These are phyloP conservation scores for Persicaria tinctoria DNA, from an alignment of 148 eudicot species.

Conservation along the genomic window DNA sequence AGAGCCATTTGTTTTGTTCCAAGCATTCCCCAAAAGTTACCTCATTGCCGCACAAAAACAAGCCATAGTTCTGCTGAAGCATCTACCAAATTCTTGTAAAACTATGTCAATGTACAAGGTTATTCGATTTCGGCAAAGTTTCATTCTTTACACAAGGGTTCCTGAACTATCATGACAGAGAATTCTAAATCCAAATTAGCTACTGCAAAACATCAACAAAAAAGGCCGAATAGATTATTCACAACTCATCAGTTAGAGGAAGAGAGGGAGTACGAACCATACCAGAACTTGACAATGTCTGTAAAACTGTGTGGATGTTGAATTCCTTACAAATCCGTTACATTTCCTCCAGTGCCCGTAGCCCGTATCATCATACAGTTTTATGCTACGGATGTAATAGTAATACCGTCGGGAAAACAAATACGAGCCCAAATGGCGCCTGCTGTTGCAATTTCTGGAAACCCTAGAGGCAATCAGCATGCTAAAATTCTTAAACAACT, in stretches of 20 bases:
- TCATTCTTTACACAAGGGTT: neutral
- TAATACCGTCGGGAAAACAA: neutral
- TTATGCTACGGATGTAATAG: neutral
- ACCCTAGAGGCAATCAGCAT: constrained; percentile 21
- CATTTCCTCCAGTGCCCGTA: constrained; percentile 11
- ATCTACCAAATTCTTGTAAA: neutral
- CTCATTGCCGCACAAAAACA: neutral
- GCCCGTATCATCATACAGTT: constrained; percentile 7
- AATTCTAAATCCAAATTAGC: neutral
- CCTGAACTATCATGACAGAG: too few species aligned
- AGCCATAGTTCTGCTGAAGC: neutral
- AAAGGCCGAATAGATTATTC: neutral
- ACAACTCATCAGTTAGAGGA: neutral
- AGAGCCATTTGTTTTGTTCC: too few species aligned
- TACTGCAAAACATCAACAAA: neutral
- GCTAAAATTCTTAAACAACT: constrained; percentile 19
- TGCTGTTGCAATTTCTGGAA: constrained; percentile 13
- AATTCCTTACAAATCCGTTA: constrained; percentile 10
- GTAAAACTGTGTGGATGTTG: constrained; percentile 1
- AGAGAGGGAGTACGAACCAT: neutral
- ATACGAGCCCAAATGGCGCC: constrained; percentile 1
- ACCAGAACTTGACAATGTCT: constrained; percentile 7
- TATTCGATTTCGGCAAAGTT: neutral
- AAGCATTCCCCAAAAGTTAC: neutral
- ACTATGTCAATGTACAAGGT: neutral